Conservation (phyloP, 768 basidiomycete species). For the Boletus reticuloceps region DNA sequence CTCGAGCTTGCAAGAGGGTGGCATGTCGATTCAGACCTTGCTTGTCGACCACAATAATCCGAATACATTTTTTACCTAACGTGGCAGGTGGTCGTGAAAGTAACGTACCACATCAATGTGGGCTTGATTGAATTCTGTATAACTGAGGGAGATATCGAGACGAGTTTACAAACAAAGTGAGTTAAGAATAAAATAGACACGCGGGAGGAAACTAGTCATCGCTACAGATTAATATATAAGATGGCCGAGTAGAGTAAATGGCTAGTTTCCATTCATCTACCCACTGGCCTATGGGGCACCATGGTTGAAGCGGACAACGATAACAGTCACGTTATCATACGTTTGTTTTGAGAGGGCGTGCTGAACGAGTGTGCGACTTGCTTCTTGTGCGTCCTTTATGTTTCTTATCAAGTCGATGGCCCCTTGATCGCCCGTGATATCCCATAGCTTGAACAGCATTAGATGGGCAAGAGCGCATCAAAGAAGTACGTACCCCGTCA, state of each 20-base stretch:
- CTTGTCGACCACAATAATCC: too few relatives aligned
- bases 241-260: not conserved
- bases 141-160: too few relatives aligned
- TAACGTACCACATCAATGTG: not conserved
- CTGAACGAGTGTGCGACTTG: constrained; percentile 73
- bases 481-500: constrained; percentile 75
- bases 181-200: constrained; percentile 3
- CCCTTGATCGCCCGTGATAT: constrained; percentile 87
- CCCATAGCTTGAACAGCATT: constrained; percentile 74
- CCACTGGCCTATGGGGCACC: constrained; percentile 7
- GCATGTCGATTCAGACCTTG: too few relatives aligned
- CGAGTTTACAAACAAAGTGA: not conserved
- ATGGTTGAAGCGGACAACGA: constrained; percentile 80
- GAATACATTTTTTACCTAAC: too few relatives aligned
- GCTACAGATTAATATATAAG: constrained; percentile 7
- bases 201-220: not conserved
- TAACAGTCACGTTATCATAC: constrained; percentile 90
- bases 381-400: constrained; percentile 75
- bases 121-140: not conserved
- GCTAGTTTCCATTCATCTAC: constrained; percentile 1
- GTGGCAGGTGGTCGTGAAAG: too few relatives aligned
- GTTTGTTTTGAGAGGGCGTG: constrained; percentile 88
- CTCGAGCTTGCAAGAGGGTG: too few relatives aligned
- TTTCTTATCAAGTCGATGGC: constrained; percentile 83
- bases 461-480: not conserved